These are phyloP conservation scores for Echinochloa phyllopogon DNA, from an alignment of 176 grass and related monocot genomes.

Conservation along the genomic window DNA sequence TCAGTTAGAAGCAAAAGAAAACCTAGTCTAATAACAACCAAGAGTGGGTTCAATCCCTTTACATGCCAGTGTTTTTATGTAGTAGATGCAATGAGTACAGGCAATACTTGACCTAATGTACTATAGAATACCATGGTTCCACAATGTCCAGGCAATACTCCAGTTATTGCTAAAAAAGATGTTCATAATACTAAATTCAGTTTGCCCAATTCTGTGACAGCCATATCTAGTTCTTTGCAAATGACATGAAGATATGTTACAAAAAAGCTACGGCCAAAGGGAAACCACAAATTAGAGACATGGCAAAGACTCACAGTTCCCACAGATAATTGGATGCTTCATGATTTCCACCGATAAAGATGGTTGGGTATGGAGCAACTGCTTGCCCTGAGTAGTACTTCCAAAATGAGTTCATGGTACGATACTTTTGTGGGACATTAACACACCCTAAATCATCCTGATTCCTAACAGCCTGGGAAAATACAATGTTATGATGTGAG, in stretches of 20 bases:
- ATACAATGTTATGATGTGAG: conserved; percentile 5
- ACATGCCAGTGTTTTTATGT: conserved; percentile 11
- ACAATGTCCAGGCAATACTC: neutral
- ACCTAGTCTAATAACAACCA: neutral
- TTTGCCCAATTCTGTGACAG: neutral
- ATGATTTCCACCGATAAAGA: conserved; percentile 93
- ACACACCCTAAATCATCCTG: conserved; percentile 67
- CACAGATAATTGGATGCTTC: conserved; percentile 94
- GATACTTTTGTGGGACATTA: conserved; percentile 61
- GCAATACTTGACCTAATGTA: neutral
- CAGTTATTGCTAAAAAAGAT: neutral
- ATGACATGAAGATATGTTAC: conserved; percentile 12
- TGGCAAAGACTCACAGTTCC: conserved; percentile 78
- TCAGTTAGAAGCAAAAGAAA: neutral
- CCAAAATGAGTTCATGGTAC: conserved; percentile 84
- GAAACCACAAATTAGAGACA: conserved; percentile 14
- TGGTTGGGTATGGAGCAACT: conserved; percentile 83
- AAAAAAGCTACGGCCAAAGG: neutral
- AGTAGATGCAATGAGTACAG: neutral
- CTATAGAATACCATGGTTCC: conserved; percentile 1
- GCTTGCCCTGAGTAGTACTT: conserved; percentile 92
- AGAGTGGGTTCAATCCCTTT: neutral
- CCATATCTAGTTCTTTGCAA: neutral
- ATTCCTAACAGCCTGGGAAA: conserved; percentile 79
- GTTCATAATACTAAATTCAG: neutral